Evolutionary conservation across 345 rosid genomes (phyloP), one percentile per base, ranked within the genome.

Genomic region (Gossypium herbaceum): DNA sequence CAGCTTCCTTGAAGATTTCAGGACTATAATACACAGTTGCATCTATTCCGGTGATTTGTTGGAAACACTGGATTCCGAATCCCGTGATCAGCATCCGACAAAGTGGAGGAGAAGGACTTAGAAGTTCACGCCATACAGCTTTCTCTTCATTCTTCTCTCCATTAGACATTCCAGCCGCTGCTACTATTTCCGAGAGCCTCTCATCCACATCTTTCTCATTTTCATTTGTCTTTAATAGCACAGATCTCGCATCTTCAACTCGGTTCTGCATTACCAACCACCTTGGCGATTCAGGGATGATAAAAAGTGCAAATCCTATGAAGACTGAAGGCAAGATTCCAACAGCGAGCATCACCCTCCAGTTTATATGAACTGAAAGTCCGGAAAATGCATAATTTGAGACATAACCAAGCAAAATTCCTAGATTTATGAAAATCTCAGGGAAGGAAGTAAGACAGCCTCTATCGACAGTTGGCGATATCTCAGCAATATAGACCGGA

Each of bases 221-320:
- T n/a, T 94, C 93, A 66, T 82, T 90, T 16, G 97, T 94, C 72
- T 88, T 92, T n/a, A 82, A 74, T 19, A 94, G 88, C 51, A 94
- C 98, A 25, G 84, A 73, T 73, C 93, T 82, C 20, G 97, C 98
- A 79, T 78, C 92, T 15, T 90, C 96, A 22, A 92, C 80, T 45
- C 91, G 85, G 72, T 88, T 86, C 80, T 86, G 87, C 97, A 94
- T 65, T 17, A 92, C 94, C 80, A 94, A 69, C 98, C 98, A 94
- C 82, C 97, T 86, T 0, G 97, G 98, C n/a, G 97, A 94, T 78
- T 94, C 98, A 0, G 98, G 98, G 83, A 94, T 94, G 54, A 94
- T 74, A 43, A 88, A 94, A 25, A 94, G 86, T 12, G 98, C 94
- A 74, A 85, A 71, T 27, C 89, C 98, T 70, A 92, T 87, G 78